These are phyloP conservation scores for Fraxinus anomala DNA, from an alignment of 257 asterid species.

Conservation along the genomic window DNA sequence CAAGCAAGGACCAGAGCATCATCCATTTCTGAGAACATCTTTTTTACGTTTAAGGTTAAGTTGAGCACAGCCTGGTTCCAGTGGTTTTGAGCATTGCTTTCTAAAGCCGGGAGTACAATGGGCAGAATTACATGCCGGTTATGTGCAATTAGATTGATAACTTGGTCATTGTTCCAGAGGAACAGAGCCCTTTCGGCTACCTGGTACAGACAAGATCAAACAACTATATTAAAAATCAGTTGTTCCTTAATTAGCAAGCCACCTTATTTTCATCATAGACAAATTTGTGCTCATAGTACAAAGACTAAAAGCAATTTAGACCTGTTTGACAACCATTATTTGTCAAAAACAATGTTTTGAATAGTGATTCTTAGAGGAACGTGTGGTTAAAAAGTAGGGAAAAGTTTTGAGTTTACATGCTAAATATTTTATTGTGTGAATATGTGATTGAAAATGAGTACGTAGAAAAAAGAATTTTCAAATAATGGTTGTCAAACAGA, in stretches of 20 bases:
- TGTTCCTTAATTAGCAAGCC: neutral
- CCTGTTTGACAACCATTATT: no score
- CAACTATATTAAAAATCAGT: neutral
- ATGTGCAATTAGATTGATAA: slow-evolving; percentile 62
- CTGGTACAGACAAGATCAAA: slow-evolving; percentile 33
- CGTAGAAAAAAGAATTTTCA: no score
- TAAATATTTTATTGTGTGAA: no score
- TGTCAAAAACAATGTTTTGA: no score
- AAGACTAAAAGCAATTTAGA: neutral
- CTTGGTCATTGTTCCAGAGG: slow-evolving; percentile 80
- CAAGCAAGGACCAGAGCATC: slow-evolving; percentile 55
- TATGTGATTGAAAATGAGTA: no score
- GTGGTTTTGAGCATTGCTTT: slow-evolving; percentile 62
- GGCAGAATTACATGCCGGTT: slow-evolving; percentile 79
- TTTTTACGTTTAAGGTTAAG: slow-evolving; percentile 65
- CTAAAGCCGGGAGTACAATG: slow-evolving; percentile 73
- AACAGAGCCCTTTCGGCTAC: slow-evolving; percentile 91
- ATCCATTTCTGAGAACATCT: slow-evolving; percentile 75
- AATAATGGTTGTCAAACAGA: no score
- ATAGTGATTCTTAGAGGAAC: no score
- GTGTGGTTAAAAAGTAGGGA: no score
- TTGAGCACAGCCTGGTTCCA: slow-evolving; percentile 83
- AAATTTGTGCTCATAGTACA: neutral
- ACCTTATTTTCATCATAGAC: neutral
- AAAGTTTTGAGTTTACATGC: no score